These are phyloP conservation scores for Silene coronaria DNA, from an alignment of 179 eudicot species.

Conservation along the genomic window DNA sequence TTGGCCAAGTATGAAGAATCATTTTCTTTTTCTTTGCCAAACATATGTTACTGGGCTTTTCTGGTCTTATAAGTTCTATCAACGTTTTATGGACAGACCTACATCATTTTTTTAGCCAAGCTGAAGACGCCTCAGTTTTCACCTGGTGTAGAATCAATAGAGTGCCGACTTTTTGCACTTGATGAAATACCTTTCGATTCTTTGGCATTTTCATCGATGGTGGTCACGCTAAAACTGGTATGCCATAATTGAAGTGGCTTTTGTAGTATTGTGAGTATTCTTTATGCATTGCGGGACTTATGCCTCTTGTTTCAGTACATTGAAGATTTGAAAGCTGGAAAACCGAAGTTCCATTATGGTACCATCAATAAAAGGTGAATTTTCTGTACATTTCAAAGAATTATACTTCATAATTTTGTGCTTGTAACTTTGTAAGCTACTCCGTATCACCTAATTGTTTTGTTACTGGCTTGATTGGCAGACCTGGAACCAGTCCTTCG, in stretches of 20 bases:
- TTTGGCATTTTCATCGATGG: slow-evolving; percentile 88
- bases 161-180: slow-evolving; percentile 64
- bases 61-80: slow-evolving; percentile 6
- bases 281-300: slow-evolving; percentile 9
- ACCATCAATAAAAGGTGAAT: slow-evolving; percentile 78
- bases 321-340: slow-evolving; percentile 71
- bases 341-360: slow-evolving; percentile 82
- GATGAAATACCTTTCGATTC: slow-evolving; percentile 87
- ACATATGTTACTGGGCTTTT: background rate
- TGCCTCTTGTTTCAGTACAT: slow-evolving; percentile 54
- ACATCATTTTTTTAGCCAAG: slow-evolving; percentile 79
- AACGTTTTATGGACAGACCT: slow-evolving; percentile 50
- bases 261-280: slow-evolving; percentile 1
- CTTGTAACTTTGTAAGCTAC: background rate
- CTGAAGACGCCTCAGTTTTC: slow-evolving; percentile 79
- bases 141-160: slow-evolving; percentile 91
- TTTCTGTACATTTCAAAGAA: background rate
- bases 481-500: slow-evolving; percentile 88
- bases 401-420: background rate
- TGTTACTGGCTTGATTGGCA: slow-evolving; percentile 27
- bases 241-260: slow-evolving; percentile 14
- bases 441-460: background rate
- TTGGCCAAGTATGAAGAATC: slow-evolving; percentile 70
- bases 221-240: slow-evolving; percentile 84
- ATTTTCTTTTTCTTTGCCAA: slow-evolving; percentile 2